phyloP scores from a whole-genome alignment of 164 flowering plant genomes.

The Nymphaea thermarum region DNA sequence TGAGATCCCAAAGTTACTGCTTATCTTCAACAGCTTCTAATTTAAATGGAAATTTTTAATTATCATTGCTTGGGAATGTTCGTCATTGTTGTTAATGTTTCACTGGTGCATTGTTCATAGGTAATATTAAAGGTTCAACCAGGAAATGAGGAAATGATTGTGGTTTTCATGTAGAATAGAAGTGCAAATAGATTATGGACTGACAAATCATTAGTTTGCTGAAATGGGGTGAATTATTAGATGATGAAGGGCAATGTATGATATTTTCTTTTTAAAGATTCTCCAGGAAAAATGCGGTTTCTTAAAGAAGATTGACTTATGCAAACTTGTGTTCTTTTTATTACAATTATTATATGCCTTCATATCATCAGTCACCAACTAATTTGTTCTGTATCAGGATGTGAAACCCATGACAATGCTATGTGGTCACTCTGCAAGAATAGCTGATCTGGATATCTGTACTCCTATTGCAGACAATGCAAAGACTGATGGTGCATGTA shows the following conservation, averaged over 20 bases:
- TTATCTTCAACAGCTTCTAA: no score
- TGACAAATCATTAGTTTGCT: background rate
- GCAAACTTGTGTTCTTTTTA: background rate
- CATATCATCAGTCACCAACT: background rate
- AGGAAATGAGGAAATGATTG: no score
- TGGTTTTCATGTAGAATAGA: no score
- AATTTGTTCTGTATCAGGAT: slow-evolving; percentile 33
- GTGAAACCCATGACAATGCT: slow-evolving; percentile 70
- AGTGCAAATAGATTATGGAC: no score
- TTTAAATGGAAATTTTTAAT: no score
- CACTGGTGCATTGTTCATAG: no score
- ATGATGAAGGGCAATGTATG: background rate
- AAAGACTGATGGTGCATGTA: slow-evolving; percentile 16
- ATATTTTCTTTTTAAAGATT: no score
- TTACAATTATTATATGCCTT: background rate
- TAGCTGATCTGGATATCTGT: slow-evolving; percentile 67
- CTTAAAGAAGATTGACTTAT: background rate
- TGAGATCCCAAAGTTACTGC: no score
- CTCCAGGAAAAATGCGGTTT: background rate
- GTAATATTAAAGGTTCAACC: no score
- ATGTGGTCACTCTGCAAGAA: slow-evolving; percentile 77
- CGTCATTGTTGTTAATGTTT: no score
- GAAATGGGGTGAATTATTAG: background rate
- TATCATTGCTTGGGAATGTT: no score
- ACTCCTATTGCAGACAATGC: slow-evolving; percentile 34